Percentiles rank a stretch among this genome's conserved stretches.
Conservation (phyloP, 179 eudicot genomes). For the Beta lomatogona region DNA sequence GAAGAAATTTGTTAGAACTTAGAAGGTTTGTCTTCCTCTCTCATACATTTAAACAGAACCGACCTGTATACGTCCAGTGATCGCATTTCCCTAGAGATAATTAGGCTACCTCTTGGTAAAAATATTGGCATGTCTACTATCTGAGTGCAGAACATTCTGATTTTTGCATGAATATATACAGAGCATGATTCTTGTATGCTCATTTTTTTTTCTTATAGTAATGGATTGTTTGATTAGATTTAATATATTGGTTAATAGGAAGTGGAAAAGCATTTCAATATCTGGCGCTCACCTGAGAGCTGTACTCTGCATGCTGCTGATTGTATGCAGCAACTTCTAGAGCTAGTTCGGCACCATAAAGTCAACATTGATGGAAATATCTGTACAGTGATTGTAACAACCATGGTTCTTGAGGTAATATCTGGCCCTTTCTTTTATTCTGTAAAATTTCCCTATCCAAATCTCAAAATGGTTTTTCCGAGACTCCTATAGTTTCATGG, state of each 20-base stretch:
- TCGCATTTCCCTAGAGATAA: not conserved
- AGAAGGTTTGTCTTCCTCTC: not conserved
- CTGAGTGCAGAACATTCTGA: not conserved
- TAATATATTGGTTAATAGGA: constrained; percentile 50
- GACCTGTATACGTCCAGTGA: not conserved
- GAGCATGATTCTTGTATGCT: not conserved
- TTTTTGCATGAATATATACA: not conserved
- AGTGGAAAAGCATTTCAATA: constrained; percentile 59
- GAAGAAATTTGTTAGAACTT: not conserved
- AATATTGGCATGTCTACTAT: not conserved
- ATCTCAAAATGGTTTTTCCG: not conserved
- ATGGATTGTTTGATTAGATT: not conserved
- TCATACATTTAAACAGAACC: not conserved
- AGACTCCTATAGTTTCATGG: not conserved
- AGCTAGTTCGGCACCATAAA: constrained; percentile 79
- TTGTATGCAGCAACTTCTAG: constrained; percentile 84
- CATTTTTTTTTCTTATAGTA: too few relatives aligned
- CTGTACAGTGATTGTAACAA: constrained; percentile 84
- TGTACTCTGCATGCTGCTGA: constrained; percentile 65
- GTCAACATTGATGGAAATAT: constrained; percentile 82
- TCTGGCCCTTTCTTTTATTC: not conserved
- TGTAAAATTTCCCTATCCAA: not conserved
- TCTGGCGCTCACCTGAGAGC: constrained; percentile 65
- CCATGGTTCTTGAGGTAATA: constrained; percentile 80
- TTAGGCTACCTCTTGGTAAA: not conserved